These are phyloP conservation scores for Metschnikowia bowlesiae DNA, from an alignment of 805 yeast genomes.

Conservation along the genomic window DNA sequence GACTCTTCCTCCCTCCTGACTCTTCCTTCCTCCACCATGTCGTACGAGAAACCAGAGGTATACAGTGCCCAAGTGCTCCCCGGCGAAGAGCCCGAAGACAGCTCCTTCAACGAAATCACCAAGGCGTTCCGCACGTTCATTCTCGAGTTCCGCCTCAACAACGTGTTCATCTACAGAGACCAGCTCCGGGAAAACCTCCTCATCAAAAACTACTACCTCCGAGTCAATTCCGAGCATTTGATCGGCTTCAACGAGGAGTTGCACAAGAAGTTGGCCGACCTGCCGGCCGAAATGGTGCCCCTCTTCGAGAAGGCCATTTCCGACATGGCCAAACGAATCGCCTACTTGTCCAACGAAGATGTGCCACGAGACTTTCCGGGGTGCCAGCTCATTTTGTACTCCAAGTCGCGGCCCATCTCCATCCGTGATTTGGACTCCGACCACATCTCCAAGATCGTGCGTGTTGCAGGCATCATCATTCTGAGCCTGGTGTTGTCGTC, in stretches of 20 bases:
- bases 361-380: slow-evolving; percentile 59
- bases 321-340: slow-evolving; percentile 76
- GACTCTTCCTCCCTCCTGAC: neutral
- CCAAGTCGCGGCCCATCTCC: slow-evolving; percentile 66
- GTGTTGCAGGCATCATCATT: slow-evolving; percentile 90
- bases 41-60: slow-evolving; percentile 68
- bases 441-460: slow-evolving; percentile 82
- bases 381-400: slow-evolving; percentile 75
- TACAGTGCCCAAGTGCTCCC: slow-evolving; percentile 80
- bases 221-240: slow-evolving; percentile 77
- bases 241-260: slow-evolving; percentile 86
- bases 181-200: slow-evolving; percentile 84
- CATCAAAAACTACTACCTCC: slow-evolving; percentile 65
- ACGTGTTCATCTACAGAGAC: slow-evolving; percentile 82
- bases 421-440: slow-evolving; percentile 82
- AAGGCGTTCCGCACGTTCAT: slow-evolving; percentile 78
- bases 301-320: slow-evolving; percentile 78
- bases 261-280: slow-evolving; percentile 77
- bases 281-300: slow-evolving; percentile 85
- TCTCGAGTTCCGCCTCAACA: slow-evolving; percentile 77
- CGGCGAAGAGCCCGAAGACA: slow-evolving; percentile 69
- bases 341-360: slow-evolving; percentile 50
- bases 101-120: slow-evolving; percentile 62
- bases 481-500: slow-evolving; percentile 86
- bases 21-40: slow-evolving; percentile 37